These are phyloP conservation scores for Ustilago cynodontis DNA, from an alignment of 1,284 basidiomycete species.

Conservation along the genomic window DNA sequence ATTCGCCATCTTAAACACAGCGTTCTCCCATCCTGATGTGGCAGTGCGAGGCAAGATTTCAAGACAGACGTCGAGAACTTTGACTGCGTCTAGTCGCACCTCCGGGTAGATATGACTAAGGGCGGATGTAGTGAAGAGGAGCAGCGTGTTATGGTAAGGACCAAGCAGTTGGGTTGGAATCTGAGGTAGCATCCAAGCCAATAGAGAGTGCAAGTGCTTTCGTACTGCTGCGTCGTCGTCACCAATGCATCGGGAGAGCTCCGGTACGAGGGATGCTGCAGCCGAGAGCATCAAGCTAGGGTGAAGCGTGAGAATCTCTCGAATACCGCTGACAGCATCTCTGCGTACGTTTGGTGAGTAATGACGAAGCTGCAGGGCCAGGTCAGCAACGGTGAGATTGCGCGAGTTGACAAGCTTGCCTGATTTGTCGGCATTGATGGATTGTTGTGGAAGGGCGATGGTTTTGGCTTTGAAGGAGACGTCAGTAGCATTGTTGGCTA, in stretches of 20 bases:
- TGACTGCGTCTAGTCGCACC: slow-evolving; percentile 88
- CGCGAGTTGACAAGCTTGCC: slow-evolving; percentile 49
- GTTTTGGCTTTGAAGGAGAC: slow-evolving; percentile 90
- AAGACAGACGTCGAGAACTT: slow-evolving; percentile 83
- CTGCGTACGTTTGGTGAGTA: slow-evolving; percentile 81
- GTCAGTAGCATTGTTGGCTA: slow-evolving; percentile 86
- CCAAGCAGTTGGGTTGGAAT: slow-evolving; percentile 74
- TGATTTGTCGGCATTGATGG: slow-evolving; percentile 61
- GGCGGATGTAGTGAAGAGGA: slow-evolving; percentile 87
- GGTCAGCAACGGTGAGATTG: slow-evolving; percentile 82
- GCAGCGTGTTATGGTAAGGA: slow-evolving; percentile 80
- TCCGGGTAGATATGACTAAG: slow-evolving; percentile 95
- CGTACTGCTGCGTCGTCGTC: slow-evolving; percentile 75
- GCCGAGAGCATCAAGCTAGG: slow-evolving; percentile 75
- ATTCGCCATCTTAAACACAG: slow-evolving; percentile 30
- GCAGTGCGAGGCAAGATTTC: slow-evolving; percentile 76
- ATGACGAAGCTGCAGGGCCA: slow-evolving; percentile 84
- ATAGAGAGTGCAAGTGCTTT: slow-evolving; percentile 71
- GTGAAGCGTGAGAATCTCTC: slow-evolving; percentile 81
- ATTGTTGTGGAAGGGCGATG: slow-evolving; percentile 59
- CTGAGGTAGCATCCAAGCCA: slow-evolving; percentile 80
- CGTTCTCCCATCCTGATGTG: slow-evolving; percentile 53
- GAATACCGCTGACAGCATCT: slow-evolving; percentile 85
- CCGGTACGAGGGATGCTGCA: slow-evolving; percentile 77
- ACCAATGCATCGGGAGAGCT: slow-evolving; percentile 78